Evolutionary conservation across 2,329 filamentous ascomycete genomes (phyloP).

Genomic region (Leptodontidium sp.): DNA sequence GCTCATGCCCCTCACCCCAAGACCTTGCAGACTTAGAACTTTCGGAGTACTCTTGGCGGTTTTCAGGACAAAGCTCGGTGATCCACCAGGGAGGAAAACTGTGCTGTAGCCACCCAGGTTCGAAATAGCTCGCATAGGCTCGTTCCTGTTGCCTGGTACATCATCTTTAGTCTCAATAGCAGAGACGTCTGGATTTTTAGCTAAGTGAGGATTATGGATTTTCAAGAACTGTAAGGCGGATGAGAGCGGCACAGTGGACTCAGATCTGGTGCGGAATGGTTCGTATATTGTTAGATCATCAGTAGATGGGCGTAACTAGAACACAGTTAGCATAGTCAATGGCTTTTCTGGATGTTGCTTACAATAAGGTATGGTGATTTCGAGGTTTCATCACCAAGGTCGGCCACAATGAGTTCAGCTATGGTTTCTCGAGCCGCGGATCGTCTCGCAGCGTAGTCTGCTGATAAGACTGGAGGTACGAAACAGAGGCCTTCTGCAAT

Average conservation of each 20-base stretch:
- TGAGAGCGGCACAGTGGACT: slow-evolving; percentile 35
- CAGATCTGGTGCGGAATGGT: slow-evolving; percentile 65
- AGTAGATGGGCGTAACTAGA: slow-evolving; percentile 75
- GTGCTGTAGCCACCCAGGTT: slow-evolving; percentile 81
- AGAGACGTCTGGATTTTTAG: slow-evolving; percentile 61
- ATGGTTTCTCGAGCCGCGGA: slow-evolving; percentile 76
- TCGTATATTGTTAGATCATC: slow-evolving; percentile 91
- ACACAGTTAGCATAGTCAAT: slow-evolving; percentile 26
- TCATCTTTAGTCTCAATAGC: slow-evolving; percentile 59
- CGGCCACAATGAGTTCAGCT: slow-evolving; percentile 81
- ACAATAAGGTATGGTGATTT: slow-evolving; percentile 84
- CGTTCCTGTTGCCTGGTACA: slow-evolving; percentile 52
- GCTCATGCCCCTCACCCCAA: slow-evolving; percentile 74
- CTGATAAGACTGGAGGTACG: slow-evolving; percentile 77
- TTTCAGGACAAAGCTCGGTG: slow-evolving; percentile 84
- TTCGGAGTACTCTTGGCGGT: slow-evolving; percentile 80
- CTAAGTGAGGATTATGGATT: slow-evolving; percentile 71
- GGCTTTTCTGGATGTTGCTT: slow-evolving; percentile 47
- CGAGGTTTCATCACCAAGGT: slow-evolving; percentile 79
- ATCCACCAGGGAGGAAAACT: slow-evolving; percentile 82
- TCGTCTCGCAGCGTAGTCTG: slow-evolving; percentile 74
- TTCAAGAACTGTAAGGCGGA: slow-evolving; percentile 78
- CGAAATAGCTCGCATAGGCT: slow-evolving; percentile 53
- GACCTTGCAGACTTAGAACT: slow-evolving; percentile 75
- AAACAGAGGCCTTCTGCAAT: slow-evolving; percentile 79